A percentile compares a stretch with the other conserved stretches of the same genome.
Evolutionary conservation across 495 filamentous ascomycete species (phyloP).

Genomic region (Elaphomyces granulatus): DNA sequence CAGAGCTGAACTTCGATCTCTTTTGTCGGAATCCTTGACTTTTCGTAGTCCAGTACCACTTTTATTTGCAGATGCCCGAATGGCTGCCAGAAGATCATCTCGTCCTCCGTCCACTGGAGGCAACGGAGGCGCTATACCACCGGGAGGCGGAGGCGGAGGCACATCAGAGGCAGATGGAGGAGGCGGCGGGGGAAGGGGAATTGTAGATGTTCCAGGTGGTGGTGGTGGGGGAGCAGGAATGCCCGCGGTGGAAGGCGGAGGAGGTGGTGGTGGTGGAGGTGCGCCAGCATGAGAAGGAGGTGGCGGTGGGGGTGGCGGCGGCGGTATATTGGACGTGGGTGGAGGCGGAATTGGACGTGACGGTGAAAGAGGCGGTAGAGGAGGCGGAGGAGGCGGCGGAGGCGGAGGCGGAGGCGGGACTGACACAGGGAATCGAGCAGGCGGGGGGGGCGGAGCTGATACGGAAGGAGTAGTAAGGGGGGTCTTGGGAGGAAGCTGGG

Average conservation of each 20-base stretch:
- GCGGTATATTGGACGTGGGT: conserved; percentile 15
- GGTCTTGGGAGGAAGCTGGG: conserved; percentile 60
- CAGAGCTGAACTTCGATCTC: conserved; percentile 61
- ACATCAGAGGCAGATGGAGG: conserved; percentile 29
- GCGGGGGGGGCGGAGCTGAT: conserved; percentile 44
- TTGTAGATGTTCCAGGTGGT: conserved; percentile 2
- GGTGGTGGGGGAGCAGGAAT: conserved; percentile 12
- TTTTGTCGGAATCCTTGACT: conserved; percentile 60
- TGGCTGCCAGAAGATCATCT: conserved; percentile 63
- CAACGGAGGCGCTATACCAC: conserved; percentile 42
- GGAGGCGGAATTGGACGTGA: conserved; percentile 22
- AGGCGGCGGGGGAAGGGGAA: conserved; percentile 35
- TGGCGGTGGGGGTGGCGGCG: conserved; percentile 25
- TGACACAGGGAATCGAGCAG: conserved; percentile 34
- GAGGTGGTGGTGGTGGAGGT: conserved; percentile 35
- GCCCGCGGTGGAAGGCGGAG: conserved; percentile 14
- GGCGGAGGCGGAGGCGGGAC: conserved; percentile 29
- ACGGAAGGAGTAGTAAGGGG: conserved; percentile 26
- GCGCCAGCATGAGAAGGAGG: conserved; percentile 19
- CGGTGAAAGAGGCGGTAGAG: conserved; percentile 19
- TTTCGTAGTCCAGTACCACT: conserved; percentile 59
- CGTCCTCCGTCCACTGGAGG: conserved; percentile 39
- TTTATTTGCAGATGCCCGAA: conserved; percentile 61
- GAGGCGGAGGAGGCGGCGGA: conserved; percentile 20
- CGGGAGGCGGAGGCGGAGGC: conserved; percentile 58